Conservation (phyloP, 176 grass and related monocot genomes). For the Tillandsia leiboldiana region DNA sequence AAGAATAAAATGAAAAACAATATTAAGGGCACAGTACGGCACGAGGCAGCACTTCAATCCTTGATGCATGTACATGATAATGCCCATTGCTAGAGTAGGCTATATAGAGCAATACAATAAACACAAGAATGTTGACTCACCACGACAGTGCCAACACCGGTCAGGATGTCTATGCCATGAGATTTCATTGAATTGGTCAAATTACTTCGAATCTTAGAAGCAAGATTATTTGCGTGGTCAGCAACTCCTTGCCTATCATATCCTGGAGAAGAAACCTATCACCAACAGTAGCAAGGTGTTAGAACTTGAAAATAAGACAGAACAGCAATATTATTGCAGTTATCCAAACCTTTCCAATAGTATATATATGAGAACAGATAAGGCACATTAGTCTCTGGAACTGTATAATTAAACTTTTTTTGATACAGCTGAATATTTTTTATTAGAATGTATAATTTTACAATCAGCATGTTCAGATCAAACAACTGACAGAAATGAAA, state of each 20-base stretch:
- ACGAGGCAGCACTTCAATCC: no score
- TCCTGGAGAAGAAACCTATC: constrained; percentile 70
- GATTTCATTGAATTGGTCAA: constrained; percentile 95
- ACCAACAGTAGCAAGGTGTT: neutral
- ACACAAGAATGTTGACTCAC: constrained; percentile 35
- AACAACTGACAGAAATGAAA: no score
- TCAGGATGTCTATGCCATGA: constrained; percentile 79
- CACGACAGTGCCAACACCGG: constrained; percentile 65
- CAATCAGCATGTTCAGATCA: no score
- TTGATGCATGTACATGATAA: no score
- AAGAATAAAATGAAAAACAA: no score
- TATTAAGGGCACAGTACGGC: no score
- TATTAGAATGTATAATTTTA: neutral
- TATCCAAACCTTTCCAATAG: neutral
- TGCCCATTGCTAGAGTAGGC: neutral
- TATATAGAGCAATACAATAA: neutral
- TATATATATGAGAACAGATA: no score
- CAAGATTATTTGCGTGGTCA: constrained; percentile 92
- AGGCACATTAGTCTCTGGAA: neutral
- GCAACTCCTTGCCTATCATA: constrained; percentile 82
- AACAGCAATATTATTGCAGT: neutral
- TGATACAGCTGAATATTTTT: neutral
- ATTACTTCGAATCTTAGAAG: constrained; percentile 78
- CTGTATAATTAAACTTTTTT: neutral
- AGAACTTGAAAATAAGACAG: neutral